Evolutionary conservation across 176 grass and related monocot genomes (phyloP), one percentile per base, ranked within the genome.

Genomic region (Melocanna baccifera): DNA sequence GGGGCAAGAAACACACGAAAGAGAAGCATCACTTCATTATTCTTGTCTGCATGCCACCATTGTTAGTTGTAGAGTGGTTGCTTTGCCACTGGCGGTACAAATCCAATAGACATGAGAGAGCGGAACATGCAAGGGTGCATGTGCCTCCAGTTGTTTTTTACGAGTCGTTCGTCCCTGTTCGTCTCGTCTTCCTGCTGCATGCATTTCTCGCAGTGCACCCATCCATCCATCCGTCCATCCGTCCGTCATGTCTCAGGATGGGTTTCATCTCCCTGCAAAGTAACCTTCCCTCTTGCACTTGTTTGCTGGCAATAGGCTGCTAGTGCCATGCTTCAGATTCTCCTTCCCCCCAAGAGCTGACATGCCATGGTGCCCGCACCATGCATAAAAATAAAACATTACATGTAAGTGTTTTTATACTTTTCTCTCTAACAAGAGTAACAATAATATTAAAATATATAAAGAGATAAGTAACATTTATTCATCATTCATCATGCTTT

Each of bases 271-370:
- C 68, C 56, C 62, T 77, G 48, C 30, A 87, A 48, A 78, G 41
- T 61, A 46, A 26, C 19, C 20, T 3, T 3, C 53, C 53, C 53
- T 9, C 53, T 9, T 40, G 73, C n/a, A 53, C 47, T 81, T 66
- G 82, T 79, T 89, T 50, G 62, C 32, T 82, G 62, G 8, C 43
- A 62, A 6, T 46, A 59, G 71, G 50, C 62, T 18, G 47, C 68
- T 74, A 73, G 78, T 32, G 64, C 14, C 66, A 50, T 62, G 78
- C 61, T 68, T 48, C 79, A 82, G 86, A 76, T 86, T 86, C 85
- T 80, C 45, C 19, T 71, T 82, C 58, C 52, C 20, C 42, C 47
- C 61, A 23, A 58, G 30, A 53, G 13, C 13, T 67, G n/a, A 52
- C 4, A 81, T 61, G 32, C 43, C 52, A 55, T 55, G 34, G 51